Evolutionary conservation across 495 filamentous ascomycete genomes (phyloP).

Genomic region (Podospora anserina): DNA sequence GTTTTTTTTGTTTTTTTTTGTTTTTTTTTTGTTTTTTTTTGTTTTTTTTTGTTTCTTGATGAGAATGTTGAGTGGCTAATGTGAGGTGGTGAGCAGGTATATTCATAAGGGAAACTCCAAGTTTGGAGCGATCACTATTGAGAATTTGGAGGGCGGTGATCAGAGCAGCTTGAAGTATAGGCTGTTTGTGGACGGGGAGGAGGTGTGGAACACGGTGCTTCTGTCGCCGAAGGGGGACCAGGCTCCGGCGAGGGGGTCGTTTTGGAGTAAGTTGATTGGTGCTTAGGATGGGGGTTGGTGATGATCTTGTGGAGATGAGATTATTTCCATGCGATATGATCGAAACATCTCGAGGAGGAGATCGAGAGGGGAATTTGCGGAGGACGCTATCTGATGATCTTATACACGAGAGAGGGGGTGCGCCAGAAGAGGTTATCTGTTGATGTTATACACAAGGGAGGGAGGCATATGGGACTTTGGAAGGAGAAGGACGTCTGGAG

Average conservation of each 20-base stretch:
- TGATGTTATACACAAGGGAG: not conserved
- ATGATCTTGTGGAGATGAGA: not conserved
- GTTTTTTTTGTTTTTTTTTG: too few relatives aligned
- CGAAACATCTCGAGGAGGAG: not conserved
- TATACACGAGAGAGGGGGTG: not conserved
- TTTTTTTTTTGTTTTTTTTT: too few relatives aligned
- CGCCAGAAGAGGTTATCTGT: not conserved
- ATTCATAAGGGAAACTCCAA: slow-evolving; percentile 85
- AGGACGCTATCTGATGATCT: not conserved
- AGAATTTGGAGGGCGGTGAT: slow-evolving; percentile 54
- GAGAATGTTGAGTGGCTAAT: slow-evolving; percentile 10
- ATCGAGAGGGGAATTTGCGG: not conserved
- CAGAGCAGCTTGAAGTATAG: slow-evolving; percentile 71
- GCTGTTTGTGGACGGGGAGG: slow-evolving; percentile 75
- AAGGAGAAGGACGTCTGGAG: not conserved
- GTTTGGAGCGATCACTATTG: slow-evolving; percentile 84
- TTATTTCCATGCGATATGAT: not conserved
- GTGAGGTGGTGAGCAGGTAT: slow-evolving; percentile 49
- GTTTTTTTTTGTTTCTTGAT: too few relatives aligned
- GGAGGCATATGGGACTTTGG: not conserved
- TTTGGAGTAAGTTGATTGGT: slow-evolving; percentile 41
- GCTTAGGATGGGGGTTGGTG: slow-evolving; percentile 1
- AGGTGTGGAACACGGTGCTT: slow-evolving; percentile 68
- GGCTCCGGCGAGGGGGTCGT: slow-evolving; percentile 24
- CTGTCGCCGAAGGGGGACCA: slow-evolving; percentile 44